Base-by-base conservation (phyloP, 441 rosid genomes). In the Hura crepitans region DNA sequence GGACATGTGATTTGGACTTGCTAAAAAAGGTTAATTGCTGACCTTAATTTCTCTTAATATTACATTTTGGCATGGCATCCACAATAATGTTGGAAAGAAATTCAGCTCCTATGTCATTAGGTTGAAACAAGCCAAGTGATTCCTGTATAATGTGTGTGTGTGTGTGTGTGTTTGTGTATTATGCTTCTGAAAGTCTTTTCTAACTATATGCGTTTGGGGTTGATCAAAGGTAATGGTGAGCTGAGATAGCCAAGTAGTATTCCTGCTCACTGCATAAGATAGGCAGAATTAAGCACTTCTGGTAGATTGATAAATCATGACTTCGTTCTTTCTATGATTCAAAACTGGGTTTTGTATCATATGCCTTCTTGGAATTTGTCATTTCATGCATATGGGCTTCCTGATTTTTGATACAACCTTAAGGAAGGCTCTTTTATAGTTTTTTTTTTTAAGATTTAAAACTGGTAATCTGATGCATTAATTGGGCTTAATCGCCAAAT, bases 21-120 rank as follows among this genome's bases (percentile, higher is more conserved):
- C 69, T 80, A 50, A 65, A 76, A 46, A 85, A 85, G 91, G 89
- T 86, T 54, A 67, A 53, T 53, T 67, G 61, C 59, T 39, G 35
- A 51, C 61, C 71, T 25, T 67, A 20, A 27, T 28, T 20, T 49
- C 54, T 54, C 45, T 14, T 20, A 46, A 39, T 57, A 65, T 72
- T 66, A 55, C 45, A 57, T 8, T 14, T 71, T 67, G 69, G 25
- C 65, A 59, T 66, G 62, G 17, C 63, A 67, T 63, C 60, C 27
- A 18, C 35, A 58, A 51, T 68, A 53, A 39, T 66, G 27, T 17
- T 66, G 46, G 30, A 54, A 74, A 66, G 31, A 28, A 20, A 45
- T 62, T 53, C 31, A 20, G 5, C 45, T 17, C 25, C 14, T 18
- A 35, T 43, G 35, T 49, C 45, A 33, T 58, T 10, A 45, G 57